These are phyloP conservation scores for Phaeotremella skinneri DNA, from an alignment of 768 basidiomycete genomes.

Conservation along the genomic window DNA sequence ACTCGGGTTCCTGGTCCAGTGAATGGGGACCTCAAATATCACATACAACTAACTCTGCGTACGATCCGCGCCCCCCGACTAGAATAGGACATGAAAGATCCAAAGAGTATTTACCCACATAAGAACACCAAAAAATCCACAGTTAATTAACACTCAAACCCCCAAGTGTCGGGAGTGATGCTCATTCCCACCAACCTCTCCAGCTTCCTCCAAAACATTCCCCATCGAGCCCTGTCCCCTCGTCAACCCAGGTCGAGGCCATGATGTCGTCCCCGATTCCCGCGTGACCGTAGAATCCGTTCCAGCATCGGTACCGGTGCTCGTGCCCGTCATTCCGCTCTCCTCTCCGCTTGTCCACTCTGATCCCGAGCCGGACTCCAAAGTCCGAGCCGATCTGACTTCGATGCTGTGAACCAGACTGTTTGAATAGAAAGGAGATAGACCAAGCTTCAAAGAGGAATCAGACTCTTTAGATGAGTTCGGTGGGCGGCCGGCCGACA, in stretches of 20 bases:
- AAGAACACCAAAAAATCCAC: too few relatives aligned
- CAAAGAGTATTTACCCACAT: too few relatives aligned
- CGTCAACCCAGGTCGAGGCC: background rate
- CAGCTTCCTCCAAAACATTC: background rate
- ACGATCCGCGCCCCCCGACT: too few relatives aligned
- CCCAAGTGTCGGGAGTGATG: too few relatives aligned
- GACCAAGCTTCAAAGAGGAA: background rate
- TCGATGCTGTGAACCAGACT: background rate
- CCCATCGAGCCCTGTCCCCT: background rate
- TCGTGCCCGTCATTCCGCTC: background rate
- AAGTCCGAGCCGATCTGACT: background rate
- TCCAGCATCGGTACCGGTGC: too few relatives aligned
- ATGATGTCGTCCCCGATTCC: background rate
- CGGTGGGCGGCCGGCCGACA: background rate
- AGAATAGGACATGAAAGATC: too few relatives aligned
- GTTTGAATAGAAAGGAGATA: background rate
- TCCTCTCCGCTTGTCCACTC: background rate
- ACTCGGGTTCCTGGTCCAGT: too few relatives aligned
- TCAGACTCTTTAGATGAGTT: background rate
- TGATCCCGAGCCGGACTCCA: background rate
- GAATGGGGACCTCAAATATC: too few relatives aligned
- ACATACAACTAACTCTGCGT: too few relatives aligned
- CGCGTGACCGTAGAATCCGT: slow-evolving; percentile 1
- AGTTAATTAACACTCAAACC: too few relatives aligned
- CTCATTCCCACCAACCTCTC: background rate